These are phyloP conservation scores for Austroboletus niveus DNA, from an alignment of 1,284 basidiomycete species.

Conservation along the genomic window DNA sequence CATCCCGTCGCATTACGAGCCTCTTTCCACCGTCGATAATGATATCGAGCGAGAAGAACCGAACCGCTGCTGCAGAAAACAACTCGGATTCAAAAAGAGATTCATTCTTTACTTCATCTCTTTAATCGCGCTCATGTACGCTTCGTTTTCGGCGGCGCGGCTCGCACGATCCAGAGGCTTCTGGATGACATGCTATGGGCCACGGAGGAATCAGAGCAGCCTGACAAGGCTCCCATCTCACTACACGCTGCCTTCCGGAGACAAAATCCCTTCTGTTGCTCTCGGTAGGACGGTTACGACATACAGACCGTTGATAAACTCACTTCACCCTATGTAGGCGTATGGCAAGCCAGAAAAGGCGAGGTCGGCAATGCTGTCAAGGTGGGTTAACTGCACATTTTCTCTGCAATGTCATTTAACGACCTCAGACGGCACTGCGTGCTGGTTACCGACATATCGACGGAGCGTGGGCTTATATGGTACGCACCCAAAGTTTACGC, in stretches of 20 bases:
- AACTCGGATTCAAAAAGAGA: conserved; percentile 14
- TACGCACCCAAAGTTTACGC: conserved; percentile 20
- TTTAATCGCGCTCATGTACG: conserved; percentile 15
- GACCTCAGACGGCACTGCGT: conserved; percentile 47
- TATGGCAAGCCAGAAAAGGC: conserved; percentile 56
- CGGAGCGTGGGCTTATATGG: conserved; percentile 68
- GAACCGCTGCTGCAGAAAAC: background rate
- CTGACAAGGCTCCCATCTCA: conserved; percentile 41
- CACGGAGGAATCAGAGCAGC: conserved; percentile 23
- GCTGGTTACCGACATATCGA: conserved; percentile 76
- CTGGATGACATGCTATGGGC: conserved; percentile 21
- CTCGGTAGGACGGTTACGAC: conserved; percentile 40
- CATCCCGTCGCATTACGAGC: conserved; percentile 25
- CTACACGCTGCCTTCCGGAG: conserved; percentile 57
- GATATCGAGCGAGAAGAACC: conserved; percentile 3
- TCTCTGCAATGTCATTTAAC: conserved; percentile 1
- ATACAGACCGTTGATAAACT: conserved; percentile 1
- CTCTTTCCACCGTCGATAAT: conserved; percentile 18
- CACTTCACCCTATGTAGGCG: conserved; percentile 38
- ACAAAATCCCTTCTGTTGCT: conserved; percentile 60
- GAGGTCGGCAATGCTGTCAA: conserved; percentile 62
- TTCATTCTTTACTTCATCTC: conserved; percentile 14
- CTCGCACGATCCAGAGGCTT: conserved; percentile 22
- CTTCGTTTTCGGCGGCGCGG: conserved; percentile 9
- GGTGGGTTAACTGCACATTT: conserved; percentile 27